A percentile compares a stretch with the other conserved stretches of the same genome.
phyloP scores from a whole-genome alignment of 1,284 basidiomycete species.

The Fistulina hepatica region DNA sequence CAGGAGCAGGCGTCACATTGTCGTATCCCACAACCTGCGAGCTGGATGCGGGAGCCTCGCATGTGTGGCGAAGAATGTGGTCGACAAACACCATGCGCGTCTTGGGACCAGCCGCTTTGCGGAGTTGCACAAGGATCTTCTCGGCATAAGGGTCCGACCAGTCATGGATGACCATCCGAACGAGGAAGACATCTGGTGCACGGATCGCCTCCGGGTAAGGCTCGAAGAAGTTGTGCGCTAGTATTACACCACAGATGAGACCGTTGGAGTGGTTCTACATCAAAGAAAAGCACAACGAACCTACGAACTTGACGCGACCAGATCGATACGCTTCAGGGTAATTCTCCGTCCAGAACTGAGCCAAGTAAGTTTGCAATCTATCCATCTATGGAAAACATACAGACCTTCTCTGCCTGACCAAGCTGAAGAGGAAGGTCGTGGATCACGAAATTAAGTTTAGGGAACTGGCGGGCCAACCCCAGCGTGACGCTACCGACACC shows the following conservation, averaged over 20 bases:
- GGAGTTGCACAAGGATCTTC: slow-evolving; percentile 17
- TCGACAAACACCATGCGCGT: slow-evolving; percentile 21
- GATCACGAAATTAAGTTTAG: slow-evolving; percentile 18
- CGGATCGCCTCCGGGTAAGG: slow-evolving; percentile 15
- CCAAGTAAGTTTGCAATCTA: neutral
- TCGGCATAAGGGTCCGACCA: slow-evolving; percentile 16
- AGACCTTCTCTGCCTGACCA: slow-evolving; percentile 15
- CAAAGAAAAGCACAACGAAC: slow-evolving; percentile 1
- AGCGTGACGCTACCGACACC: slow-evolving; percentile 17
- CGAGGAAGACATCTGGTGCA: slow-evolving; percentile 17
- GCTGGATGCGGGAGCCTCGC: slow-evolving; percentile 25
- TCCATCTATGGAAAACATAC: neutral
- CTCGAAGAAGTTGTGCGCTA: slow-evolving; percentile 20
- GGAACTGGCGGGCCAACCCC: slow-evolving; percentile 15
- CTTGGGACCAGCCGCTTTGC: slow-evolving; percentile 12
- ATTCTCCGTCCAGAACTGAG: slow-evolving; percentile 1
- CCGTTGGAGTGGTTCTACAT: neutral
- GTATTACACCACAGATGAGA: neutral
- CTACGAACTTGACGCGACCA: slow-evolving; percentile 1
- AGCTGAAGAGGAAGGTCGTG: slow-evolving; percentile 22
- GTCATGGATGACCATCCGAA: slow-evolving; percentile 19
- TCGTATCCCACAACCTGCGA: slow-evolving; percentile 5
- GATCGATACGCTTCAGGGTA: neutral
- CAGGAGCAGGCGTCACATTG: slow-evolving; percentile 33
- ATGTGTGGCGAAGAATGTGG: slow-evolving; percentile 12